These are phyloP conservation scores for Zanthoxylum bungeanum DNA, from an alignment of 345 rosid species.

Conservation along the genomic window DNA sequence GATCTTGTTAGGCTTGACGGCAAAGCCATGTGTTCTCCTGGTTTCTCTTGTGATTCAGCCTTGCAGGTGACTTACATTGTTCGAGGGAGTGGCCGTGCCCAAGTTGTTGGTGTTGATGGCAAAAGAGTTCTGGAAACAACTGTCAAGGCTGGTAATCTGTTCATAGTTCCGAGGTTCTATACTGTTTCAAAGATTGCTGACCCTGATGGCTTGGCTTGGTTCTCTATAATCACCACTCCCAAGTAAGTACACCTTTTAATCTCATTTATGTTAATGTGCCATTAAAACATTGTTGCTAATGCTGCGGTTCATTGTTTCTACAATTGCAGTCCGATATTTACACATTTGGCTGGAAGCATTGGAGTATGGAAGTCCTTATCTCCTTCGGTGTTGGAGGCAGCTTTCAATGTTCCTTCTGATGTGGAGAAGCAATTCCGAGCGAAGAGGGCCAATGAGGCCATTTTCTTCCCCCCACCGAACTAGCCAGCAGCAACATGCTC, in stretches of 20 bases:
- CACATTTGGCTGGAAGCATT: conserved; percentile 85
- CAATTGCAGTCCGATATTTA: conserved; percentile 73
- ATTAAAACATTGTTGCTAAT: neutral
- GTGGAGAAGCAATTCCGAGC: conserved; percentile 61
- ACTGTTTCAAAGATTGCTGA: conserved; percentile 82
- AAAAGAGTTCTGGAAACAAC: conserved; percentile 67
- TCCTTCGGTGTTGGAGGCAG: conserved; percentile 70
- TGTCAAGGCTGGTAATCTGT: conserved; percentile 63
- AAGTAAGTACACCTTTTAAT: conserved; percentile 42
- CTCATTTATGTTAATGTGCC: neutral
- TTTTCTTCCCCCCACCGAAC: conserved; percentile 83
- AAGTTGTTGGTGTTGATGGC: conserved; percentile 74
- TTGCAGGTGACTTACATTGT: conserved; percentile 79
- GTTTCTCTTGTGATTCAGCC: conserved; percentile 91
- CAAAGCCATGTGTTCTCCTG: conserved; percentile 92
- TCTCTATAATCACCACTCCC: conserved; percentile 87
- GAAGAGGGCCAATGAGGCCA: conserved; percentile 61
- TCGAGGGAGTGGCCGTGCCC: conserved; percentile 73
- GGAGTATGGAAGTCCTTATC: conserved; percentile 79
- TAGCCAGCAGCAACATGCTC: conserved; percentile 6
- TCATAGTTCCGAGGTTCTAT: conserved; percentile 88
- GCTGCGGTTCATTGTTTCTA: neutral
- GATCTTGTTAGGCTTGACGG: conserved; percentile 80
- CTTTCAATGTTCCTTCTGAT: conserved; percentile 61
- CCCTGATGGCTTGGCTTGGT: conserved; percentile 84